Base-by-base conservation (phyloP, 1,284 basidiomycete genomes). In the Cryptococcus jaspeensis region DNA sequence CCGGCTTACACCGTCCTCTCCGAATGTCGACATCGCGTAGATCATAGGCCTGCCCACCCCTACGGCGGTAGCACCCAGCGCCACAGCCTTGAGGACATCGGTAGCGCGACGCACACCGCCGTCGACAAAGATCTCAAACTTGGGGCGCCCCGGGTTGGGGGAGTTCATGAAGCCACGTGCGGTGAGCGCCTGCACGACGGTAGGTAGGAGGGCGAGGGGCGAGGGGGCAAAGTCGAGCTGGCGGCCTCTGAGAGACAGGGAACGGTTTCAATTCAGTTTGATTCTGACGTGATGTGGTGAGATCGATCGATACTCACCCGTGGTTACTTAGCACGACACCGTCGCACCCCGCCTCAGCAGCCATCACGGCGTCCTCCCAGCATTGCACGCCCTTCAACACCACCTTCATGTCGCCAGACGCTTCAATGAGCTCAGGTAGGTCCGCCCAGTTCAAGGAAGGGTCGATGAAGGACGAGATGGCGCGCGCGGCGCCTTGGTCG, bases 391-490 rank as follows among this genome's bases (percentile, higher is more conserved):
- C 92, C 76, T 97, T 98, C 52, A 97, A 80, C 58, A 96, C 85
- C 56, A 98, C 80, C 15, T 93, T 92, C 89, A 96, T 92, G 20
- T 62, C 67, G 66, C 86, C 87, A 0, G 94, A 95, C 61, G 95
- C 92, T 63, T 83, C 85, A 76, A 87, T 87, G 78, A 98, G 91
- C 85, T 92, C 95, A 6, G 83, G 78, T 37, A 97, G 79, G 71
- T 98, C 93, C 39, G 83, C 82, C 94, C 94, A 97, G 60, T 83
- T 84, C 54, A 97, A 79, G 6, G 85, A 83, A 0, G 94, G 90
- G 75, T 98, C 94, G 66, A 98, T 97, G 79, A 97, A 97, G 4
- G 89, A 89, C 84, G 93, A 74, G 67, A 98, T 97, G n/a, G 94
- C 93, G 58, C 92, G 82, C 1, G 94, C 93, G 4, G 92, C 94